Conservation (phyloP, 768 basidiomycete species). For the Boletus barrowsii region DNA sequence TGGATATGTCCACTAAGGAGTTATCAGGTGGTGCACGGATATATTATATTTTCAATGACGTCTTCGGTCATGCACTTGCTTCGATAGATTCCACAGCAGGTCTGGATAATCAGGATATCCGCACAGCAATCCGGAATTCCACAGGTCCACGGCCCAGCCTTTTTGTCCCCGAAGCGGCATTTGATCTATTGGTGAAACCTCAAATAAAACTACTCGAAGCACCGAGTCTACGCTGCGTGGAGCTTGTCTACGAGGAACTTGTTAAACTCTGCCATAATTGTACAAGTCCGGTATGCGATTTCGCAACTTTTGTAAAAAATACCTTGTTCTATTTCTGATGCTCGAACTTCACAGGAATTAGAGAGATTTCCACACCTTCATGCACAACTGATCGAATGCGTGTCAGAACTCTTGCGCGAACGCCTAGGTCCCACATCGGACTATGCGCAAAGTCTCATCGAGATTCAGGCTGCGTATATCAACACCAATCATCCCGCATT, state of each 20-base stretch:
- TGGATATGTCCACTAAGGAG: constrained; percentile 97
- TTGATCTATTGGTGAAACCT: constrained; percentile 94
- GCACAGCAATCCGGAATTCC: constrained; percentile 97
- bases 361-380: constrained; percentile 94
- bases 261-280: constrained; percentile 99
- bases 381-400: constrained; percentile 90
- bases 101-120: constrained; percentile 90
- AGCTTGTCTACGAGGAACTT: constrained; percentile 96
- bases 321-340: constrained; percentile 11
- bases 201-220: constrained; percentile 96
- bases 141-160: constrained; percentile 95
- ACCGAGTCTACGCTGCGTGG: constrained; percentile 93
- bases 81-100: constrained; percentile 90
- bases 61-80: constrained; percentile 89
- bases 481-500: constrained; percentile 99
- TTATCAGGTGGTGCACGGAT: constrained; percentile 96
- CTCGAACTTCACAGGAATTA: constrained; percentile 60
- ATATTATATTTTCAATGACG: constrained; percentile 99
- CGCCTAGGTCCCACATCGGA: constrained; percentile 94
- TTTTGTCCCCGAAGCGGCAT: constrained; percentile 96
- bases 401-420: constrained; percentile 94
- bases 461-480: constrained; percentile 98
- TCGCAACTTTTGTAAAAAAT: not conserved
- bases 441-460: constrained; percentile 94
- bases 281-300: constrained; percentile 70